Evolutionary conservation across 1,284 basidiomycete species (phyloP).

Genomic region (Entoloma clypeatum): DNA sequence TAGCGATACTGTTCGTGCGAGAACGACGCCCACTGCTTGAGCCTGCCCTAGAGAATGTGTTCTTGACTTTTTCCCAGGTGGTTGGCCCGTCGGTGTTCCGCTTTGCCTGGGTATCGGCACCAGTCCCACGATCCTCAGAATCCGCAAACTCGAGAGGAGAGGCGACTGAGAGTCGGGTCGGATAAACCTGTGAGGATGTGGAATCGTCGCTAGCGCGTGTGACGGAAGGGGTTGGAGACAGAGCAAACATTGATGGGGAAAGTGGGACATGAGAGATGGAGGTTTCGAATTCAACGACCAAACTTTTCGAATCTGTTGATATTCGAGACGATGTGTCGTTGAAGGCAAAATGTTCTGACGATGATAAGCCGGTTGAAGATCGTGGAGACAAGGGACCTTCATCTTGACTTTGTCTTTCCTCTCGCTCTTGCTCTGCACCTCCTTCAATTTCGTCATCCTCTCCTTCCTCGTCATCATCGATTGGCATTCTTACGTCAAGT

Average conservation of each 20-base stretch:
- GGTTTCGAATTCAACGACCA: constrained; percentile 59
- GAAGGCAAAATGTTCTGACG: constrained; percentile 29
- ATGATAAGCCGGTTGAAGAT: constrained; percentile 36
- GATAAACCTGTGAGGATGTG: constrained; percentile 50
- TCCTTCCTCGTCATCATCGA: constrained; percentile 59
- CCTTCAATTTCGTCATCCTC: constrained; percentile 47
- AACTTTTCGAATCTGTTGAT: constrained; percentile 52
- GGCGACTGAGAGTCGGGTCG: constrained; percentile 57
- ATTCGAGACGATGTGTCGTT: constrained; percentile 47
- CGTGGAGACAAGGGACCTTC: constrained; percentile 40
- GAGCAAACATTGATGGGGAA: constrained; percentile 46
- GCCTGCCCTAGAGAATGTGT: constrained; percentile 54
- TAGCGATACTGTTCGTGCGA: constrained; percentile 68
- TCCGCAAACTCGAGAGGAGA: constrained; percentile 60
- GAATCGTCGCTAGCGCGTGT: constrained; percentile 44
- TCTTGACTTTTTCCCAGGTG: constrained; percentile 68
- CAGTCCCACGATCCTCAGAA: constrained; percentile 46
- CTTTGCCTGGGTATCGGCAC: constrained; percentile 49
- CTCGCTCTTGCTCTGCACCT: constrained; percentile 47
- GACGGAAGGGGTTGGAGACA: constrained; percentile 39
- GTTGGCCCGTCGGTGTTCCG: constrained; percentile 55
- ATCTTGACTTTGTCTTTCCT: constrained; percentile 38
- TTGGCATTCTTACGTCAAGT: constrained; percentile 47
- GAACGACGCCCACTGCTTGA: constrained; percentile 69
- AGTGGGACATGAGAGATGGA: constrained; percentile 43